A percentile compares a stretch with the other conserved stretches of the same genome.
These are phyloP conservation scores for Dipteronia dyeriana DNA, from an alignment of 345 rosid species.

Conservation along the genomic window DNA sequence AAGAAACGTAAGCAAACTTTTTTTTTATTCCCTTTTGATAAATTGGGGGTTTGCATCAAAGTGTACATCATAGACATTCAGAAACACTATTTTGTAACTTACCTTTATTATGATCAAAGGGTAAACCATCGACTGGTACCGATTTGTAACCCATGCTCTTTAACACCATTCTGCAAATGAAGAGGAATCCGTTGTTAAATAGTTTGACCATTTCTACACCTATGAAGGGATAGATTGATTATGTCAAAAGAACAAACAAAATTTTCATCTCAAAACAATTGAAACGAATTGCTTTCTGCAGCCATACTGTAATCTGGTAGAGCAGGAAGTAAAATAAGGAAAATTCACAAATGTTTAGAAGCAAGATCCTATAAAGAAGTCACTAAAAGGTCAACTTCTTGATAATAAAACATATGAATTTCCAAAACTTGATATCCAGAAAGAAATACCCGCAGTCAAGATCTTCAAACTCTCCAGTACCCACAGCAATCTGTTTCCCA, in stretches of 20 bases:
- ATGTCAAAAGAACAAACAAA: neutral
- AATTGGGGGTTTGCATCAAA: neutral
- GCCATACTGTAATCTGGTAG: neutral
- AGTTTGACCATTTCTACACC: neutral
- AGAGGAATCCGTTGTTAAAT: neutral
- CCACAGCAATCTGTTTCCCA: constrained; percentile 79
- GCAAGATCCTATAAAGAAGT: neutral
- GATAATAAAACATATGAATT: neutral
- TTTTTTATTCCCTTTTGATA: neutral
- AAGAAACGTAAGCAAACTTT: neutral
- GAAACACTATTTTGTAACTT: neutral
- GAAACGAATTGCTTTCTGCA: neutral
- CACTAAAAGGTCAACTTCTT: neutral
- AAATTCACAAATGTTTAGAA: neutral
- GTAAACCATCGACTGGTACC: constrained; percentile 64
- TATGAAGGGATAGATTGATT: neutral
- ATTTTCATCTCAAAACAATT: neutral
- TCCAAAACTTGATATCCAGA: neutral
- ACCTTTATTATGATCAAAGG: constrained; percentile 86
- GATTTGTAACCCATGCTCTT: constrained; percentile 98
- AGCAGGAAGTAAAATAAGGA: neutral
- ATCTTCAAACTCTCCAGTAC: constrained; percentile 78
- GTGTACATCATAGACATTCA: neutral
- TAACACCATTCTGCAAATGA: constrained; percentile 64
- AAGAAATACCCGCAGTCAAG: constrained; percentile 66